Percentiles rank a stretch among this genome's conserved stretches.
These are phyloP conservation scores for Termitomyces sp. DNA, from an alignment of 768 basidiomycete genomes.

Conservation along the genomic window DNA sequence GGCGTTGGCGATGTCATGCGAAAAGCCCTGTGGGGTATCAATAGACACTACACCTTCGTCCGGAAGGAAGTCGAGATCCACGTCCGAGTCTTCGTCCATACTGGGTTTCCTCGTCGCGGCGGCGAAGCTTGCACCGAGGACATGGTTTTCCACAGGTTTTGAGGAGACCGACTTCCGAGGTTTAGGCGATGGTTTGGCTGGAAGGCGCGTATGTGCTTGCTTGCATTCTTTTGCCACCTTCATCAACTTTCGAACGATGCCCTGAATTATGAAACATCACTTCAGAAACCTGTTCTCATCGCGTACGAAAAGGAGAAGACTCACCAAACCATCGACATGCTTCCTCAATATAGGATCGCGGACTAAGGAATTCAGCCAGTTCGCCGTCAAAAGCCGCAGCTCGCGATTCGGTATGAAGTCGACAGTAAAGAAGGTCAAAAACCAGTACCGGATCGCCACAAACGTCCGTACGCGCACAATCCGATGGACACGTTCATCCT, in stretches of 20 bases:
- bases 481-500: constrained; percentile 68
- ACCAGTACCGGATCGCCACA: constrained; percentile 87
- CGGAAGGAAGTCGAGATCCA: constrained; percentile 74
- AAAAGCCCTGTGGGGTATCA: constrained; percentile 29
- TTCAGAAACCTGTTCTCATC: not conserved
- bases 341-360: constrained; percentile 66
- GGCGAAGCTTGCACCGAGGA: constrained; percentile 65
- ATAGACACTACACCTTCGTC: constrained; percentile 36
- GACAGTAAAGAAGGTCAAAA: constrained; percentile 84
- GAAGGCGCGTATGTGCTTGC: constrained; percentile 51
- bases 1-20: constrained; percentile 44
- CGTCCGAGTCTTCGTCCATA: constrained; percentile 61
- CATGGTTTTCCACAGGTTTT: constrained; percentile 37
- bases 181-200: constrained; percentile 27
- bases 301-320: constrained; percentile 17
- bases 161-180: constrained; percentile 26
- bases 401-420: constrained; percentile 85
- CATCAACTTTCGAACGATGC: constrained; percentile 76
- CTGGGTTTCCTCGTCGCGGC: constrained; percentile 44
- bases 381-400: constrained; percentile 65
- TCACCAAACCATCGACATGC: constrained; percentile 68
- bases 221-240: constrained; percentile 84
- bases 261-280: constrained; percentile 34
- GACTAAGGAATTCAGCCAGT: constrained; percentile 78
- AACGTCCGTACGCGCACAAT: constrained; percentile 88